Evolutionary conservation across 805 yeast species (phyloP).

Genomic region (Candida endomychidarum): DNA sequence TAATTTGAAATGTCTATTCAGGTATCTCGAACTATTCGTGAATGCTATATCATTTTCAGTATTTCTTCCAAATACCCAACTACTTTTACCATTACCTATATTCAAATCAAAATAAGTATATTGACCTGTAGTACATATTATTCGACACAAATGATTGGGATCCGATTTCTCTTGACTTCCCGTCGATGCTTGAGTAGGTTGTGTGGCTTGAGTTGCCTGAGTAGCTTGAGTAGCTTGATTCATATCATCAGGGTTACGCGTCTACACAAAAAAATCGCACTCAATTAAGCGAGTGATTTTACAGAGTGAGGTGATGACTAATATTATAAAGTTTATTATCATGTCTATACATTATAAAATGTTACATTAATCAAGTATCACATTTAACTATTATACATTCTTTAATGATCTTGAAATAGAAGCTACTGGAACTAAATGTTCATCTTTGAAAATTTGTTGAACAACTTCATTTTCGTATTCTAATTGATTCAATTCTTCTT

Average conservation of each 20-base stretch:
- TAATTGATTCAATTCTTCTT: conserved; percentile 57
- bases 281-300: too few relatives aligned
- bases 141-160: conserved; percentile 45
- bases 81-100: conserved; percentile 28
- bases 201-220: conserved; percentile 25
- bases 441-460: conserved; percentile 5
- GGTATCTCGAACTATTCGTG: conserved; percentile 59
- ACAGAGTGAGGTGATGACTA: neutral
- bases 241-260: conserved; percentile 3
- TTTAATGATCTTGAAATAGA: conserved; percentile 20
- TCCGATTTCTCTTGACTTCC: conserved; percentile 26
- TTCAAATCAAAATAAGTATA: conserved; percentile 47
- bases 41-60: conserved; percentile 61
- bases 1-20: conserved; percentile 71
- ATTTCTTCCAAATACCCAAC: conserved; percentile 79
- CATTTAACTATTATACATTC: conserved; percentile 14
- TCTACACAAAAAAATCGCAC: neutral
- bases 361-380: too few relatives aligned
- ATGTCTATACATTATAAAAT: conserved; percentile 1
- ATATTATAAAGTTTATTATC: too few relatives aligned
- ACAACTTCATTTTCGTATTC: conserved; percentile 31
- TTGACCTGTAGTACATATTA: conserved; percentile 62
- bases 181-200: conserved; percentile 40
- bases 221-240: conserved; percentile 6
- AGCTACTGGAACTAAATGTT: conserved; percentile 20